A percentile compares a stretch with the other conserved stretches of the same genome.
Conservation (phyloP, 345 rosid species). For the Cardamine occulta region DNA sequence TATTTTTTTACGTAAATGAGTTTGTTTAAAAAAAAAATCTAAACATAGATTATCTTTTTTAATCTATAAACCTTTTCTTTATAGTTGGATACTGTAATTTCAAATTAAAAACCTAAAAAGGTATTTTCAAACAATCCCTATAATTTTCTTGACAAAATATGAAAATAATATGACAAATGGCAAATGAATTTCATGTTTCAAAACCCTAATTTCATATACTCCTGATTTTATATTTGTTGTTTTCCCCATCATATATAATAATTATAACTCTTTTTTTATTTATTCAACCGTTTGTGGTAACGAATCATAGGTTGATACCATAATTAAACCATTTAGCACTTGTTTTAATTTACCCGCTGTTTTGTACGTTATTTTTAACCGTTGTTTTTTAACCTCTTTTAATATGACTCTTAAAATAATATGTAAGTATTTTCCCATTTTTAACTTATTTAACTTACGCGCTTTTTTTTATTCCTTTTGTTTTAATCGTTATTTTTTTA, state of each 20-base stretch:
- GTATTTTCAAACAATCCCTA: background rate
- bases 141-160: background rate
- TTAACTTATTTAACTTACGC: background rate
- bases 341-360: background rate
- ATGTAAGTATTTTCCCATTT: too few species aligned
- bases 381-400: too few species aligned
- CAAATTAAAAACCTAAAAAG: background rate
- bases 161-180: background rate
- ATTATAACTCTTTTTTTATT: background rate
- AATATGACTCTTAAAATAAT: too few species aligned
- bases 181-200: background rate
- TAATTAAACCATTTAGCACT: too few species aligned
- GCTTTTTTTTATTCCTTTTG: too few species aligned
- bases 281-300: background rate
- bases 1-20: background rate
- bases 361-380: background rate
- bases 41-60: background rate
- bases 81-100: background rate
- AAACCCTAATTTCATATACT: background rate
- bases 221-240: background rate
- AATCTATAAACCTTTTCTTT: background rate
- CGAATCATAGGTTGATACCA: too few species aligned
- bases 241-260: background rate
- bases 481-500: too few species aligned
- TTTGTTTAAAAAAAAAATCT: background rate